These are phyloP conservation scores for Lodderomyces margitis DNA, from an alignment of 1,139 yeast genomes.

Conservation along the genomic window DNA sequence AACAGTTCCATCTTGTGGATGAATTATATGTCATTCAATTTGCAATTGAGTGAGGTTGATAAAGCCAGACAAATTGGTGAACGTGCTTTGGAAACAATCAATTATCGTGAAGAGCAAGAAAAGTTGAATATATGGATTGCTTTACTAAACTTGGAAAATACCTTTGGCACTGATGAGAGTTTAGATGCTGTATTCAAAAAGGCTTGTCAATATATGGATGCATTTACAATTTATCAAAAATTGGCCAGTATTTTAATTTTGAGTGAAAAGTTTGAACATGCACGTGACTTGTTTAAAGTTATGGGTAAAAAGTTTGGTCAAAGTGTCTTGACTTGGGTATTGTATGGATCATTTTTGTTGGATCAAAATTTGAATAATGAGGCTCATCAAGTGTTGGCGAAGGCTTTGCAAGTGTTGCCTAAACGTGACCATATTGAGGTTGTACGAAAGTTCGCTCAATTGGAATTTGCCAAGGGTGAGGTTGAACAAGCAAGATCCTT, in stretches of 20 bases:
- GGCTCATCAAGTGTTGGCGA: constrained; percentile 62
- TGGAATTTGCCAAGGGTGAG: constrained; percentile 85
- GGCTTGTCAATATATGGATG: constrained; percentile 89
- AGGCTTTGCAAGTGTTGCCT: constrained; percentile 70
- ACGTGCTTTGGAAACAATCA: constrained; percentile 87
- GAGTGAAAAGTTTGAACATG: constrained; percentile 69
- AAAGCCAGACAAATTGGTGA: constrained; percentile 92
- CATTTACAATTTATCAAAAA: constrained; percentile 76
- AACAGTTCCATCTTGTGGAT: constrained; percentile 94
- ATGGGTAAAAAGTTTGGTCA: constrained; percentile 84
- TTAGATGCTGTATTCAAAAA: constrained; percentile 78
- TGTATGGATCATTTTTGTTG: constrained; percentile 72
- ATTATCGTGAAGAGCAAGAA: constrained; percentile 89
- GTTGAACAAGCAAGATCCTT: constrained; percentile 92
- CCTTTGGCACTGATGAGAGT: constrained; percentile 84
- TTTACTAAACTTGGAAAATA: constrained; percentile 85
- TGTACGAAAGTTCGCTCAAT: constrained; percentile 83
- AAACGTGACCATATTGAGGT: constrained; percentile 76
- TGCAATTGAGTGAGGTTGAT: constrained; percentile 89
- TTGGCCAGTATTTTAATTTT: constrained; percentile 70
- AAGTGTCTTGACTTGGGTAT: constrained; percentile 70
- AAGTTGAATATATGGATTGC: constrained; percentile 97
- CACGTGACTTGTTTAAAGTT: constrained; percentile 62
- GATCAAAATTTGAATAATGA: constrained; percentile 44
- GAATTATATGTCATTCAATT: constrained; percentile 97